phyloP scores from a whole-genome alignment of 768 basidiomycete genomes.

The Neoboletus brunneissimus region DNA sequence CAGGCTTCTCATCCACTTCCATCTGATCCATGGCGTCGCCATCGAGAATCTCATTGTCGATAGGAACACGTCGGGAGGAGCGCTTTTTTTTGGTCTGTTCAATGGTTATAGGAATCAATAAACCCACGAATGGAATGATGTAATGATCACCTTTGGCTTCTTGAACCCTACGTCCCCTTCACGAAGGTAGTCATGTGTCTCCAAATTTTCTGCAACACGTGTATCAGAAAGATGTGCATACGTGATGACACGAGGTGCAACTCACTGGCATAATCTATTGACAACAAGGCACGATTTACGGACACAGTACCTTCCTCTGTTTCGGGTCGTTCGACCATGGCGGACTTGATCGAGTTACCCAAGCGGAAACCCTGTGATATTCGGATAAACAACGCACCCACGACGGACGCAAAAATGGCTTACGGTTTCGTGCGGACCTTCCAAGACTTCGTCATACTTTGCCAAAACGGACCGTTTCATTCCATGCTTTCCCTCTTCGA shows the following conservation, averaged over 20 bases:
- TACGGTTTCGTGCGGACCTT: conserved; percentile 70
- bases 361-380: conserved; percentile 76
- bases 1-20: conserved; percentile 78
- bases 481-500: conserved; percentile 68
- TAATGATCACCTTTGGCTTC: conserved; percentile 71
- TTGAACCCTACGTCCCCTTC: conserved; percentile 95
- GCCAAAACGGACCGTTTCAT: conserved; percentile 79
- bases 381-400: background rate
- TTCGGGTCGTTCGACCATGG: conserved; percentile 39
- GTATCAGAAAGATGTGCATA: conserved; percentile 14
- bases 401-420: conserved; percentile 19
- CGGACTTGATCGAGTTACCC: conserved; percentile 54
- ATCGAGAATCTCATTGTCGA: conserved; percentile 38
- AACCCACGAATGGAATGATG: background rate
- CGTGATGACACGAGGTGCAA: conserved; percentile 12
- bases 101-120: background rate
- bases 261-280: conserved; percentile 89
- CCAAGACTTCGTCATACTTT: conserved; percentile 92
- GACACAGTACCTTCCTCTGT: conserved; percentile 49
- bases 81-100: conserved; percentile 94
- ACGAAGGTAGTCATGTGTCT: conserved; percentile 82
- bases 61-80: conserved; percentile 55
- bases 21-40: conserved; percentile 42
- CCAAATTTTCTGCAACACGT: conserved; percentile 66
- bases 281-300: conserved; percentile 77